A percentile compares a stretch with the other conserved stretches of the same genome.
These are phyloP conservation scores for Lentinula novae-zelandiae DNA, from an alignment of 1,284 basidiomycete species.

Conservation along the genomic window DNA sequence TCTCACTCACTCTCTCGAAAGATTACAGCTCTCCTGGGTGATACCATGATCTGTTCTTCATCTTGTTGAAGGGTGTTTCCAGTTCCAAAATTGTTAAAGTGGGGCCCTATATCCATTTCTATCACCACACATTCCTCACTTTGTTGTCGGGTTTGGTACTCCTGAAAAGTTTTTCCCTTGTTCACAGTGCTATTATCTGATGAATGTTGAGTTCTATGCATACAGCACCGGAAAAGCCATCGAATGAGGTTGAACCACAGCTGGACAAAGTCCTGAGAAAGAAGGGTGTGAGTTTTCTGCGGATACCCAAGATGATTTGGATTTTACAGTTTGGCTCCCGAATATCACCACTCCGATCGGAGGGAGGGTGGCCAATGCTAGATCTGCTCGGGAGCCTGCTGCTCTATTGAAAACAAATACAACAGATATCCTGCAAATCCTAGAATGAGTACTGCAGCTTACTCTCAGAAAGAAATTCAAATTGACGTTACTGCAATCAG, in stretches of 20 bases:
- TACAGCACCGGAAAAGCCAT: not conserved
- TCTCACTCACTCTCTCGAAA: not conserved
- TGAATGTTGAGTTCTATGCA: not conserved
- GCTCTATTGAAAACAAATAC: not conserved
- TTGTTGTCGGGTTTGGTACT: not conserved
- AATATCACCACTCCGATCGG: not conserved
- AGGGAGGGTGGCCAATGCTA: not conserved
- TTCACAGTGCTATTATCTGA: not conserved
- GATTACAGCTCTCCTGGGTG: not conserved
- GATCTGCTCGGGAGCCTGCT: not conserved
- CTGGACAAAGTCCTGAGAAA: not conserved
- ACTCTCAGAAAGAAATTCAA: not conserved
- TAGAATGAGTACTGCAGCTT: not conserved
- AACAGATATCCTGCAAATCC: not conserved
- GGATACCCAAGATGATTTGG: not conserved
- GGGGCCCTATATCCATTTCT: not conserved
- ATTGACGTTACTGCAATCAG: not conserved
- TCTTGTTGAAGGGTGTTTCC: not conserved
- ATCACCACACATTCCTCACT: not conserved
- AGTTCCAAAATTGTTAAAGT: not conserved
- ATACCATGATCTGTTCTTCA: not conserved
- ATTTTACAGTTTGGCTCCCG: not conserved
- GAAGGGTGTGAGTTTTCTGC: not conserved
- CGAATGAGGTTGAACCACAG: not conserved
- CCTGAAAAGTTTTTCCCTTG: not conserved